Conservation (phyloP, 495 filamentous ascomycete genomes). For the Articulospora tetracladia region DNA sequence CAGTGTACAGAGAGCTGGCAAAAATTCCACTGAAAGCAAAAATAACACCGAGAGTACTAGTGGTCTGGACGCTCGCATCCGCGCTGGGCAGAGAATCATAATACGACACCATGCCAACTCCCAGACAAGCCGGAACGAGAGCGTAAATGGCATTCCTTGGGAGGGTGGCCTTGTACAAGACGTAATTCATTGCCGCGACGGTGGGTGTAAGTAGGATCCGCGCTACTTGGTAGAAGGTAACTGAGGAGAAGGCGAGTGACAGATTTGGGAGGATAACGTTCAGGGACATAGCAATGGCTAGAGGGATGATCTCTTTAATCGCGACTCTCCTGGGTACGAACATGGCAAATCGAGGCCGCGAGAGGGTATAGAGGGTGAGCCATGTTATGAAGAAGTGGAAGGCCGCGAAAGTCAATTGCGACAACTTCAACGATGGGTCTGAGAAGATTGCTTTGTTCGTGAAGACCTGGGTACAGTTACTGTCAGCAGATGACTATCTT, state of each 20-base stretch:
- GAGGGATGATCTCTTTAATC: conserved; percentile 56
- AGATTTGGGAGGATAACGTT: conserved; percentile 76
- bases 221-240: conserved; percentile 74
- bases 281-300: conserved; percentile 62
- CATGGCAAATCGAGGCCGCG: conserved; percentile 55
- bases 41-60: conserved; percentile 52
- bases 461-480: conserved; percentile 53
- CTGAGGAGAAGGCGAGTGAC: conserved; percentile 64
- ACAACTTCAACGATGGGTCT: conserved; percentile 57
- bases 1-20: conserved; percentile 64
- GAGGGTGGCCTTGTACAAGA: conserved; percentile 58
- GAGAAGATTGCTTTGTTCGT: conserved; percentile 75
- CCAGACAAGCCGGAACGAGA: conserved; percentile 61
- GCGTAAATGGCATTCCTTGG: conserved; percentile 50
- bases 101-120: conserved; percentile 68
- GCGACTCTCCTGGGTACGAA: conserved; percentile 54
- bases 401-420: conserved; percentile 64
- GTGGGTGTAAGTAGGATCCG: conserved; percentile 68
- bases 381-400: conserved; percentile 74
- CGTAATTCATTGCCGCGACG: conserved; percentile 62
- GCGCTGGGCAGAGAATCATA: conserved; percentile 57
- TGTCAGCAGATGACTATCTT: conserved; percentile 3
- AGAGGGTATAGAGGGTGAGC: conserved; percentile 60
- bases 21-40: conserved; percentile 62
- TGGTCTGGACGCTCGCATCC: conserved; percentile 45